phyloP scores from a whole-genome alignment of 2,329 filamentous ascomycete species.

The Fusarium algeriense region DNA sequence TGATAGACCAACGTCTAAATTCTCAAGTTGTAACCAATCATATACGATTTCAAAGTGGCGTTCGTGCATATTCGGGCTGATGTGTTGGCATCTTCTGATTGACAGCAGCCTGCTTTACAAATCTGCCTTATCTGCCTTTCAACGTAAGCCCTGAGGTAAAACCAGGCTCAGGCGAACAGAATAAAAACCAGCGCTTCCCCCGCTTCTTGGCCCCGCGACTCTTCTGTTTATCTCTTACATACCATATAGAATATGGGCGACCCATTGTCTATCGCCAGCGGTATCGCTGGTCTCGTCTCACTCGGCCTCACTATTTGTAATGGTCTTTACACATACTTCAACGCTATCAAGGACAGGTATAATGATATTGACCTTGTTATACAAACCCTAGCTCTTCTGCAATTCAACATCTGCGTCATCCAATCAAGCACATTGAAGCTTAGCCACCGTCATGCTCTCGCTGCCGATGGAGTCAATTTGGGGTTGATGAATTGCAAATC shows the following conservation, averaged over 20 bases:
- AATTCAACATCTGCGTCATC: too few relatives aligned
- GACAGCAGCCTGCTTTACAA: neutral
- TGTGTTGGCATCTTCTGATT: neutral
- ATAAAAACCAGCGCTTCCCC: neutral
- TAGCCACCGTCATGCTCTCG: too few relatives aligned
- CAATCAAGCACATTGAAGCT: too few relatives aligned
- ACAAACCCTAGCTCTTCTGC: too few relatives aligned
- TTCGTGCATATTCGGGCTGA: neutral
- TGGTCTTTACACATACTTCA: neutral
- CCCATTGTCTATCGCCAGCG: neutral
- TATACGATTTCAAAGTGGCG: neutral
- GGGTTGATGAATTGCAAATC: too few relatives aligned
- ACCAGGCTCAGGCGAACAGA: accelerated
- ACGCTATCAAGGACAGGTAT: too few relatives aligned
- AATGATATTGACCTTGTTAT: too few relatives aligned
- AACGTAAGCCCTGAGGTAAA: accelerated
- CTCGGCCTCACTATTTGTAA: neutral
- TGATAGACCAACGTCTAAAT: neutral
- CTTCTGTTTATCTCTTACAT: accelerated
- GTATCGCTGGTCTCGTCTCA: constrained; percentile 15
- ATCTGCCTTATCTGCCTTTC: neutral
- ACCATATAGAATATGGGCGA: neutral
- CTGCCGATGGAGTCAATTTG: too few relatives aligned
- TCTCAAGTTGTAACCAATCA: neutral
- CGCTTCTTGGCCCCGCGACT: accelerated